Base-by-base conservation (phyloP, 2,329 filamentous ascomycete genomes). In the Cordyceps pruinosa region DNA sequence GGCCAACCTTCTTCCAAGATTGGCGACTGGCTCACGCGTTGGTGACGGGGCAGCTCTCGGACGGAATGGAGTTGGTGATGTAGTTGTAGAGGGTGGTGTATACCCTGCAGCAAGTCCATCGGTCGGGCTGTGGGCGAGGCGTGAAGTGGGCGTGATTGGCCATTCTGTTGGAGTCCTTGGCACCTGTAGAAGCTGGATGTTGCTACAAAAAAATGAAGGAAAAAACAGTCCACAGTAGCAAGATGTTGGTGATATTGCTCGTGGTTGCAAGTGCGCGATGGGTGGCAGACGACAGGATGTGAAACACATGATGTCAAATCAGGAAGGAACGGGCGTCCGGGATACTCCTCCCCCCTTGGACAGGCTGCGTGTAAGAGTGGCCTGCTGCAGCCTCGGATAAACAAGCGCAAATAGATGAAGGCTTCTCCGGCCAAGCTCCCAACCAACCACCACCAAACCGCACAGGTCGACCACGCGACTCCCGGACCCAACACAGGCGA, bases 341-440 rank as follows among this genome's bases (percentile, higher is more conserved):
- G 25, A n/a, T 35, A 8, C 51, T 54, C 52, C 17, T 37, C 47
- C 42, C 23, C n/a, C n/a, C n/a, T n/a, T n/a, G n/a, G n/a, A n/a
- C n/a, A n/a, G n/a, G n/a, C n/a, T n/a, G n/a, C n/a, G n/a, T n/a
- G n/a, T n/a, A n/a, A n/a, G n/a, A n/a, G n/a, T n/a, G n/a, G n/a
- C n/a, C n/a, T n/a, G 32, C 52, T 34, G 42, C 52, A 49, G 53
- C 51, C 32, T 55, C 52, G 44, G 34, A 30, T 28, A 28, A 48
- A 32, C 9, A 32, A 47, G 26, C 6, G 28, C 28, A 47, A 46
- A 13, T 37, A 49, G 45, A 34, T 28, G 45, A 56, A 55, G 15
- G 28, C 28, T 19, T 25, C 42, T 53, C 21, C 21, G 15, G 17
- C 32, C 15, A 28, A n/a, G n/a, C n/a, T n/a, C n/a, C n/a, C 32